Base-by-base conservation (phyloP, 768 basidiomycete species). In the Suillus lakei region DNA sequence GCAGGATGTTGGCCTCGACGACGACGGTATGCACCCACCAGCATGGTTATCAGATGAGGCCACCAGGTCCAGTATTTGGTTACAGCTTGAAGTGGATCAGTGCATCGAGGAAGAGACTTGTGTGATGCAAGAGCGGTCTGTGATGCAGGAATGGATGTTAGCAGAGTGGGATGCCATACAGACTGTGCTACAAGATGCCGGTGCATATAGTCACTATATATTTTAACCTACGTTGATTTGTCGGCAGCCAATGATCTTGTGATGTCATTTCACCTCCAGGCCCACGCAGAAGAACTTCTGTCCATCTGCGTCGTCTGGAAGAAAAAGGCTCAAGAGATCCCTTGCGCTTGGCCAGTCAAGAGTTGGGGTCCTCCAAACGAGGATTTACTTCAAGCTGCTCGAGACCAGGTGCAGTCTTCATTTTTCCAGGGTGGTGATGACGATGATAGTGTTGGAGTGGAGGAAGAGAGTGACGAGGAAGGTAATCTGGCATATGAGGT, bases 141-240 rank as follows among this genome's bases (percentile, higher is more conserved):
- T 32, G 32, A 32, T 32, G 32, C 32, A 32, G 32, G 32, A 32
- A 6, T 32, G 32, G 32, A 32, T 32, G 32, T 32, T 32, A 3
- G 32, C 32, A 32, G 32, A 32, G 6, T 32, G 32, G 32, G 32
- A 32, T 3, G 32, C 32, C 32, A 32, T 32, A 32, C 32, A 32
- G 6, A 3, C 32, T 32, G 32, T 6, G 6, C 6, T 32, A 6
- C 32, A 6, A 32, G 32, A 32, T 32, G 61, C 46, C 15, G 56
- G 23, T 67, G 62, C 36, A 12, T 15, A 13, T 63, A 67, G 46
- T 63, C 64, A 32, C 63, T 64, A 12, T 26, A 6, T 36, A 43
- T 46, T 10, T 16, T 64, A 6, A 34, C 32, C 12, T n/a, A 26
- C 36, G 9, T 9, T 38, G 9, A 38, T 38, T 5, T 38, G 4